Base-by-base conservation (phyloP, 192 early-diverging fungal genomes). In the Entomortierella beljakovae region DNA sequence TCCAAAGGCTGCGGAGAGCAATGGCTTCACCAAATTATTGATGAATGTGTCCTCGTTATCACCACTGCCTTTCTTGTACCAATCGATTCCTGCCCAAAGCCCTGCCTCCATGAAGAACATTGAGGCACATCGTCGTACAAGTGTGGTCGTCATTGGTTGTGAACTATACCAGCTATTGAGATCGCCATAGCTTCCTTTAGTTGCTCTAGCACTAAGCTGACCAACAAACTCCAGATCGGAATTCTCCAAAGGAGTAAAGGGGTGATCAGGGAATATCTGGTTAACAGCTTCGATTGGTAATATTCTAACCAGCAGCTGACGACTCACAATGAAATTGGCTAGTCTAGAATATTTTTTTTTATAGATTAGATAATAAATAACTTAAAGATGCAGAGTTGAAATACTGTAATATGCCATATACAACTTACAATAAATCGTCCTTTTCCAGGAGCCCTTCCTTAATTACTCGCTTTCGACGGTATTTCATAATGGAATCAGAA, bases 41-140 rank as follows among this genome's bases (percentile, higher is more conserved):
- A 50, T 50, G 49, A 50, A 50, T 50, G 49, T 22, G 23, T 50
- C 49, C 23, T 50, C 49, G 23, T 50, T 50, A 50, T 50, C n/a
- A 6, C 49, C 49, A 50, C 49, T 50, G 20, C 49, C 20, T 50
- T 18, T 50, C 23, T 50, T 25, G 23, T 10, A 50, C 49, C 49
- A 50, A 25, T 50, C 23, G 49, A 25, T 50, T 22, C 23, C 23
- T 6, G 49, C 49, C 49, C 49, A 50, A 18, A 50, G 49, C 23
- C 49, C 49, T 25, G 49, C 49, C 49, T 50, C 49, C 20, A 25
- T 25, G 49, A 50, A 50, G 49, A 22, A 50, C 16, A 22, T 50
- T 18, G 49, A 50, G 49, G n/a, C 49, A 25, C 20, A 18, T 50
- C 49, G 49, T 22, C 23, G 23, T 18, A 50, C 23, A 18, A 50